Base-by-base conservation (phyloP, 2,329 filamentous ascomycete genomes). In the Xylariaceae sp. region DNA sequence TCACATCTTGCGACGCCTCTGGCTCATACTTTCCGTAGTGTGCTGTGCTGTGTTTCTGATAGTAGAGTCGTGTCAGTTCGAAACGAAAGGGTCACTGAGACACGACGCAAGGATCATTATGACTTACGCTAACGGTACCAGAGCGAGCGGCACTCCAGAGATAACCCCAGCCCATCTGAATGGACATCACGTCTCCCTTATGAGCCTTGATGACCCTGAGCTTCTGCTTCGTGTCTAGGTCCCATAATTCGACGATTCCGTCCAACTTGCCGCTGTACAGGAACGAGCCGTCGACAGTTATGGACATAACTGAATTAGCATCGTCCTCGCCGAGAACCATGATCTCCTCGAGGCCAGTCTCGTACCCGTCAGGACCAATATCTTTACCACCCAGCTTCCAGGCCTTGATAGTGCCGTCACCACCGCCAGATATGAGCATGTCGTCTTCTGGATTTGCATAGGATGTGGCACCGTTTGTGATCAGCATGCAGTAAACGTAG, bases 401-500 rank as follows among this genome's bases (percentile, higher is more conserved):
- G n/a, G 97, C 74, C 74, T 96, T 96, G 71, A 99, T 92, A 0
- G 89, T 90, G 0, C 94, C 95, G 70, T 97, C 94, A 37, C 94
- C 95, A 42, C 91, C 92, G 7, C 92, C 94, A 0, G 93, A 96
- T 37, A 99, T 85, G 44, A 99, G 73, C 0, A 96, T 86, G 66
- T 97, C 92, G 30, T 88, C 85, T 1, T 90, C 86, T 0, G 83
- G 79, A 5, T 88, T 88, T 3, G 90, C 81, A 5, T 90, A 80
- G 1, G 85, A 78, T 0, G 82, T 85, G 0, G 82, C 80, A 0
- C 89, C 90, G 62, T 84, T 86, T 0, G 90, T 87, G 60, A 99
- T 80, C 4, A 96, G 80, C 93, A 97, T 97, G 73, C 92, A 95
- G 73, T 97, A 97, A 0, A 99, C 87, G 72, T 97, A 97, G 50